Base-by-base conservation (phyloP, 2,329 filamentous ascomycete genomes). In the Colletotrichum lupini region DNA sequence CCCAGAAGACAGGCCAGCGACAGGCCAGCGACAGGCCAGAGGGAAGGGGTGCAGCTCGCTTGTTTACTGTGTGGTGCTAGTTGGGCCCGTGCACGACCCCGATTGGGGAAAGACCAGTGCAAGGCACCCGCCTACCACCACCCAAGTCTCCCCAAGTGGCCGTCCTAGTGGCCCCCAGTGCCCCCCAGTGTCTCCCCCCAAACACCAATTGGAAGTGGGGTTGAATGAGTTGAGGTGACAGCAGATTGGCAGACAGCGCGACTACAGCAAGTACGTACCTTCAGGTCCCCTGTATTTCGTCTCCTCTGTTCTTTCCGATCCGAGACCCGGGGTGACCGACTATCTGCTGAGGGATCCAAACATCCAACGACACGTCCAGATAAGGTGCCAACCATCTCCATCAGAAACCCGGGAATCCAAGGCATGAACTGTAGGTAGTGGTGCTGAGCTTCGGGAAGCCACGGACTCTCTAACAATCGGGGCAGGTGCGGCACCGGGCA, bases 1-100 rank as follows among this genome's bases (percentile, higher is more conserved):
- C 42, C 75, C 74, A 77, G 77, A 75, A 74, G 77, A 73, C 73
- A 73, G 75, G 76, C 75, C 76, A 76, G 28, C 56, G 57, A 30
- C 60, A 49, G 42, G 42, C 57, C 32, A 60, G 32, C n/a, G 24
- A 61, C 73, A 75, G 69, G 56, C 70, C 56, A 66, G 53, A 70
- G 32, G 61, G 71, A 66, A 63, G 76, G 78, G 76, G 76, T 77
- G 76, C 73, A 72, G 79, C 76, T 81, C 79, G 76, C 75, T 81
- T 84, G 81, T 82, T 82, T 82, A 80, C 77, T 56, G 42, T 3
- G 8, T n/a, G 19, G 42, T 49, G 42, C 42, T 49, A n/a, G 14
- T 35, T 14, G 1, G 78, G 76, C 61, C 78, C 74, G 80, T 80
- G 80, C 81, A 67, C 26, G 52, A n/a, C 73, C 74, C 30, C 74